Evolutionary conservation across 2,329 filamentous ascomycete species (phyloP).

Genomic region (Sphaceloma murrayae): DNA sequence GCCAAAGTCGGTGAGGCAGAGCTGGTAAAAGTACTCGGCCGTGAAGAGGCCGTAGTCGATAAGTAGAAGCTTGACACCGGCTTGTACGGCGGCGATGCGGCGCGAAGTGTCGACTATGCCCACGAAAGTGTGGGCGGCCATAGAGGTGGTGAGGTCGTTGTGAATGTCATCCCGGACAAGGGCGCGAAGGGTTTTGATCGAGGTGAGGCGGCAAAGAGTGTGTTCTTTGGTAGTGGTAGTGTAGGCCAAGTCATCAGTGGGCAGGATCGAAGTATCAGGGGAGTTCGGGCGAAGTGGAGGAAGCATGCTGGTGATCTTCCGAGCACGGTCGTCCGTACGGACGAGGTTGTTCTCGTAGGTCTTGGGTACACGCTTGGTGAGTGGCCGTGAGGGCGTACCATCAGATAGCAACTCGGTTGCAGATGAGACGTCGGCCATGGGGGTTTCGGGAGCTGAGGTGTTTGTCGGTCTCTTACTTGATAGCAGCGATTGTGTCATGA

Average conservation of each 20-base stretch:
- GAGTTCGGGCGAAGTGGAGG: slow-evolving; percentile 41
- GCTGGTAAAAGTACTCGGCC: slow-evolving; percentile 90
- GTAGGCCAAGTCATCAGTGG: slow-evolving; percentile 54
- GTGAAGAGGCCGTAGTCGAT: slow-evolving; percentile 82
- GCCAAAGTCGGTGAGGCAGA: slow-evolving; percentile 88
- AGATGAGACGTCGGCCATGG: slow-evolving; percentile 27
- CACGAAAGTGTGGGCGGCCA: slow-evolving; percentile 83
- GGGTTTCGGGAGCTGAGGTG: slow-evolving; percentile 20
- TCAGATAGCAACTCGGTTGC: slow-evolving; percentile 30
- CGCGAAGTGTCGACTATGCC: slow-evolving; percentile 81
- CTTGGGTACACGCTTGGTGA: slow-evolving; percentile 34
- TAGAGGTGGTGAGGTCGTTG: slow-evolving; percentile 73
- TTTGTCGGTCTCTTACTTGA: slow-evolving; percentile 44
- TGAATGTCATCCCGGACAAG: slow-evolving; percentile 75
- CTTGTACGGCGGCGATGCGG: slow-evolving; percentile 84
- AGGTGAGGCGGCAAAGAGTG: slow-evolving; percentile 64
- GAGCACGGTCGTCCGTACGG: slow-evolving; percentile 74
- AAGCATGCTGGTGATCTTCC: slow-evolving; percentile 97
- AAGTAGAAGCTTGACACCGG: slow-evolving; percentile 82
- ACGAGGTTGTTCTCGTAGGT: slow-evolving; percentile 81
- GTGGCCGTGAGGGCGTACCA: slow-evolving; percentile 26
- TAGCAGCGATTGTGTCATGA: slow-evolving; percentile 84
- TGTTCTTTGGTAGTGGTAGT: slow-evolving; percentile 60
- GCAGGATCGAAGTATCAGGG: slow-evolving; percentile 22
- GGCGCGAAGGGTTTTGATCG: slow-evolving; percentile 73